Percentiles rank a stretch among this genome's conserved stretches.
These are phyloP conservation scores for Pulveroboletus sp. DNA, from an alignment of 768 basidiomycete genomes.

Conservation along the genomic window DNA sequence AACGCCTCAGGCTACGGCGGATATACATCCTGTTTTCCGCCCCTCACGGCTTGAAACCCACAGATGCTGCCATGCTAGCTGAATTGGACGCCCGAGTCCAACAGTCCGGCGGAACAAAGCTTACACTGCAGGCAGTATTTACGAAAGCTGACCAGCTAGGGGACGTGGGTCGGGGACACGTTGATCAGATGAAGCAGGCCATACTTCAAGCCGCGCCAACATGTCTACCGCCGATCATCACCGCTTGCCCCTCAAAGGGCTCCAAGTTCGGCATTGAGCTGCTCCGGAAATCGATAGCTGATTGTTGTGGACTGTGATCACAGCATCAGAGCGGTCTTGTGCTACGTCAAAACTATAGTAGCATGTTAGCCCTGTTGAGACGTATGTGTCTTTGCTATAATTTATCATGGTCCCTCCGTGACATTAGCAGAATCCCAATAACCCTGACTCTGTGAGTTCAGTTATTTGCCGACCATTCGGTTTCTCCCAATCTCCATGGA, in stretches of 20 bases:
- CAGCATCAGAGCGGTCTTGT: not conserved
- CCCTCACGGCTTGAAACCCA: conserved; percentile 53
- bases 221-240: conserved; percentile 64
- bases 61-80: conserved; percentile 59
- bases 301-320: conserved; percentile 47
- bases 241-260: conserved; percentile 43
- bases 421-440: not conserved
- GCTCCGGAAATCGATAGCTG: conserved; percentile 52
- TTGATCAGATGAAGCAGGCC: conserved; percentile 42
- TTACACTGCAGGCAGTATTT: conserved; percentile 66
- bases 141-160: conserved; percentile 61
- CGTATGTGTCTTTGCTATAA: not conserved
- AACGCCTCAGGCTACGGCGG: conserved; percentile 50
- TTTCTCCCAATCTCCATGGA: not conserved
- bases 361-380: not conserved
- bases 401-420: not conserved
- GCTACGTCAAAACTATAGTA: not conserved
- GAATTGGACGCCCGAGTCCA: conserved; percentile 36
- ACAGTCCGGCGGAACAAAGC: conserved; percentile 36
- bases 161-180: conserved; percentile 29
- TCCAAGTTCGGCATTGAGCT: conserved; percentile 53
- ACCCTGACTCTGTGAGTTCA: conserved; percentile 5
- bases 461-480: not conserved
- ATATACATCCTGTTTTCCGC: conserved; percentile 70
- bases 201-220: conserved; percentile 53